phyloP scores from a whole-genome alignment of 2,329 filamentous ascomycete genomes.

The Boeremia lycopersici region DNA sequence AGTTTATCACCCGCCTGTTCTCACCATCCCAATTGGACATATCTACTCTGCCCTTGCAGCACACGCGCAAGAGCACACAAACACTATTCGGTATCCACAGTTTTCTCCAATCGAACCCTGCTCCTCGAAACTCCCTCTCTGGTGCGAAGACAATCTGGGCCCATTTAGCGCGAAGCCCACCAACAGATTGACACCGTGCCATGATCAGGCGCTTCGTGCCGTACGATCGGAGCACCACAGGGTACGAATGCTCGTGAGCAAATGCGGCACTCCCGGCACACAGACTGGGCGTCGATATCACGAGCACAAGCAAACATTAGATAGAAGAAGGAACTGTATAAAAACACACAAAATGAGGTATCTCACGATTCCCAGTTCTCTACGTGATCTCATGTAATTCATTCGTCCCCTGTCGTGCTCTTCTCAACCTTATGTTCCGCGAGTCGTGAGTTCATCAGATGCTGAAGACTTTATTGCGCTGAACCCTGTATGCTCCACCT shows the following conservation, averaged over 20 bases:
- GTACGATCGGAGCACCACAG: slow-evolving; percentile 7
- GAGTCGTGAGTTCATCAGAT: too few relatives aligned
- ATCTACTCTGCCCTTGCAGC: slow-evolving; percentile 27
- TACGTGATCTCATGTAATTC: slow-evolving; percentile 7
- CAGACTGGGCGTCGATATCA: slow-evolving; percentile 1
- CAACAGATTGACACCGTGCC: slow-evolving; percentile 4
- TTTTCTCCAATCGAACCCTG: slow-evolving; percentile 18
- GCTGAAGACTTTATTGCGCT: too few relatives aligned
- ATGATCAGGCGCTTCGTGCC: slow-evolving; percentile 12
- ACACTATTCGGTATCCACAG: slow-evolving; percentile 45
- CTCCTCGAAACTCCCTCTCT: not conserved
- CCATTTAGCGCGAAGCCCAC: slow-evolving; percentile 3
- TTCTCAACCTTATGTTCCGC: not conserved
- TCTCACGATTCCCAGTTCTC: slow-evolving; percentile 11
- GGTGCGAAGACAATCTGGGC: not conserved
- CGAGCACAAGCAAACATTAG: slow-evolving; percentile 16
- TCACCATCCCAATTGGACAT: slow-evolving; percentile 17
- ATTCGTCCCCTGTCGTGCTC: not conserved
- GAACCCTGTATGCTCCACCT: too few relatives aligned
- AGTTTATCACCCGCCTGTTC: slow-evolving; percentile 15
- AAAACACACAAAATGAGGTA: slow-evolving; percentile 23
- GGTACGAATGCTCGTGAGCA: slow-evolving; percentile 15
- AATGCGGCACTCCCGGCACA: slow-evolving; percentile 7
- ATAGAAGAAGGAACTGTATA: slow-evolving; percentile 16
- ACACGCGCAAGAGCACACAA: slow-evolving; percentile 23